phyloP scores from a whole-genome alignment of 2,329 filamentous ascomycete genomes.

The Cadophora luteo-olivacea region DNA sequence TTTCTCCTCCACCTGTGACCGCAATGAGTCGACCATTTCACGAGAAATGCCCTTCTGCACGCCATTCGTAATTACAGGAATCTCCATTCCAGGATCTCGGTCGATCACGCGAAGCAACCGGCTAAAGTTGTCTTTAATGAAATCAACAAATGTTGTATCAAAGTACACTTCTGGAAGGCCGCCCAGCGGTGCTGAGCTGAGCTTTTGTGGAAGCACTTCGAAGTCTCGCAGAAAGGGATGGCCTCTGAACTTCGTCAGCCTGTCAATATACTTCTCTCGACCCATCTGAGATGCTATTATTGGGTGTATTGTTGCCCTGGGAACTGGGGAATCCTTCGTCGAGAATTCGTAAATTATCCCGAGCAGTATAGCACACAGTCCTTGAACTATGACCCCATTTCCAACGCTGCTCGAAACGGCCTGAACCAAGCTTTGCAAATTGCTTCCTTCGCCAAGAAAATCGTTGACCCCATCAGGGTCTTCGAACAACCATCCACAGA shows the following conservation, averaged over 20 bases:
- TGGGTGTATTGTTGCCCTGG: conserved; percentile 79
- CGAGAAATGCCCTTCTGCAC: conserved; percentile 91
- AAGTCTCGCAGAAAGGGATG: conserved; percentile 86
- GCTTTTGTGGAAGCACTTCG: conserved; percentile 79
- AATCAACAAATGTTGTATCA: conserved; percentile 86
- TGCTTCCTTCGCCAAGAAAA: conserved; percentile 89
- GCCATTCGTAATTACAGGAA: conserved; percentile 79
- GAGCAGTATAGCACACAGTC: conserved; percentile 82
- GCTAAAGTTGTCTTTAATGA: conserved; percentile 95
- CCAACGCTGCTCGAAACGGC: conserved; percentile 64
- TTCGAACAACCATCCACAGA: conserved; percentile 91
- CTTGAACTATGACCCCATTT: conserved; percentile 74
- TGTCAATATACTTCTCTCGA: conserved; percentile 86
- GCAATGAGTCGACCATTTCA: conserved; percentile 86
- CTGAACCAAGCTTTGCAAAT: conserved; percentile 84
- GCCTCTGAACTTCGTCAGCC: conserved; percentile 77
- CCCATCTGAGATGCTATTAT: conserved; percentile 79
- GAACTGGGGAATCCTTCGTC: conserved; percentile 92
- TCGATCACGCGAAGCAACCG: conserved; percentile 85
- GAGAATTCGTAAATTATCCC: conserved; percentile 96
- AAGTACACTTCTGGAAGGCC: conserved; percentile 83
- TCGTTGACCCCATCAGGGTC: conserved; percentile 91
- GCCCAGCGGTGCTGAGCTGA: conserved; percentile 57
- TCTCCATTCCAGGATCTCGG: conserved; percentile 86
- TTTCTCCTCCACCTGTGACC: conserved; percentile 77